A percentile compares a stretch with the other conserved stretches of the same genome.
phyloP scores from a whole-genome alignment of 164 flowering plant genomes.

The Vitis amurensis region DNA sequence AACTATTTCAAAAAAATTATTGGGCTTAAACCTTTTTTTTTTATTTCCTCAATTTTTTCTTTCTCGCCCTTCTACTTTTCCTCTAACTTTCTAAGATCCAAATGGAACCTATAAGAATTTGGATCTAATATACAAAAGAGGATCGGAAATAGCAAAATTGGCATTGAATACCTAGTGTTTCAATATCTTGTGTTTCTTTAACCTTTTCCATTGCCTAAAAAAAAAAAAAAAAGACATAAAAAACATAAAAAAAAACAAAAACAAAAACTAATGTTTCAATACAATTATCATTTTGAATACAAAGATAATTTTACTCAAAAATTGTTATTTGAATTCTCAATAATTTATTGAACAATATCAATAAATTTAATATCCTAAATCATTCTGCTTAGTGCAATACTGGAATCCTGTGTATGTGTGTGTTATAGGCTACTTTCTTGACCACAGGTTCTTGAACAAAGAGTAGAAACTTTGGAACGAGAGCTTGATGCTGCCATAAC shows the following conservation, averaged over 20 bases:
- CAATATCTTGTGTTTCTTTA: background rate
- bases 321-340: background rate
- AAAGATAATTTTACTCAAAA: background rate
- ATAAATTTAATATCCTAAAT: background rate
- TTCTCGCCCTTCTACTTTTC: background rate
- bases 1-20: too few species aligned
- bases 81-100: background rate
- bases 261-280: background rate
- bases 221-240: too few species aligned
- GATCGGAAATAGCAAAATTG: background rate
- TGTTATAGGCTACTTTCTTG: too few species aligned
- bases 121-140: background rate
- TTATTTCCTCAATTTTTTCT: too few species aligned
- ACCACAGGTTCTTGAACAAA: slow-evolving; percentile 77
- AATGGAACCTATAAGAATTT: background rate
- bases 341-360: background rate
- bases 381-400: background rate
- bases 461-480: slow-evolving; percentile 79
- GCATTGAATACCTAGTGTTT: background rate
- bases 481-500: slow-evolving; percentile 89
- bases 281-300: background rate
- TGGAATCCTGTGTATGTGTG: too few species aligned
- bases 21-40: too few species aligned
- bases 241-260: too few species aligned
- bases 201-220: background rate